phyloP scores from a whole-genome alignment of 2,329 filamentous ascomycete species.

The Didymella arachidicola region DNA sequence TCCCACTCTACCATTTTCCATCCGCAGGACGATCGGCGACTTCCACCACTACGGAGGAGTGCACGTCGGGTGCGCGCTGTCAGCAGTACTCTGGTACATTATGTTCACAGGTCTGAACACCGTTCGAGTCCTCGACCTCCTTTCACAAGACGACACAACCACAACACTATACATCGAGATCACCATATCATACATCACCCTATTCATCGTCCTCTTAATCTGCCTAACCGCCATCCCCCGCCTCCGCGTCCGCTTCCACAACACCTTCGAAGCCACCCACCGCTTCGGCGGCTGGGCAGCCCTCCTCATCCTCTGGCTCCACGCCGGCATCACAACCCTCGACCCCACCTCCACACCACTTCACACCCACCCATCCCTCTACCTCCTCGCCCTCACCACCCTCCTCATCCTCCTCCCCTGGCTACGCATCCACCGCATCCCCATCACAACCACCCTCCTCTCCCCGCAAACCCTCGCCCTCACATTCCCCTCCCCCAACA shows the following conservation, averaged over 20 bases:
- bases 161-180: constrained; percentile 32
- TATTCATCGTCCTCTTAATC: constrained; percentile 33
- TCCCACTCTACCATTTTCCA: constrained; percentile 28
- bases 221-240: constrained; percentile 36
- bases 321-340: constrained; percentile 25
- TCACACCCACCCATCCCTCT: constrained; percentile 56
- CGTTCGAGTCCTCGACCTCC: constrained; percentile 25
- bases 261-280: constrained; percentile 47
- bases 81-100: constrained; percentile 54
- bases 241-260: constrained; percentile 40
- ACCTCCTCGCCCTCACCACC: constrained; percentile 72
- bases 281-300: constrained; percentile 47
- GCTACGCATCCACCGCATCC: constrained; percentile 72
- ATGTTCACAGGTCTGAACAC: constrained; percentile 49
- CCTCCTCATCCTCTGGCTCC: constrained; percentile 39
- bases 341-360: constrained; percentile 8
- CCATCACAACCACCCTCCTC: constrained; percentile 69
- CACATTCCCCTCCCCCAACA: constrained; percentile 52
- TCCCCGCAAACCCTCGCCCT: constrained; percentile 76
- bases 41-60: constrained; percentile 48
- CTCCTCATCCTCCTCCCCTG: constrained; percentile 75
- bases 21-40: constrained; percentile 36
- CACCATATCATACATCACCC: constrained; percentile 23
- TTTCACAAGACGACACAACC: constrained; percentile 17
- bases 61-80: constrained; percentile 45